Evolutionary conservation across 345 rosid genomes (phyloP).

Genomic region (Turritis glabra): DNA sequence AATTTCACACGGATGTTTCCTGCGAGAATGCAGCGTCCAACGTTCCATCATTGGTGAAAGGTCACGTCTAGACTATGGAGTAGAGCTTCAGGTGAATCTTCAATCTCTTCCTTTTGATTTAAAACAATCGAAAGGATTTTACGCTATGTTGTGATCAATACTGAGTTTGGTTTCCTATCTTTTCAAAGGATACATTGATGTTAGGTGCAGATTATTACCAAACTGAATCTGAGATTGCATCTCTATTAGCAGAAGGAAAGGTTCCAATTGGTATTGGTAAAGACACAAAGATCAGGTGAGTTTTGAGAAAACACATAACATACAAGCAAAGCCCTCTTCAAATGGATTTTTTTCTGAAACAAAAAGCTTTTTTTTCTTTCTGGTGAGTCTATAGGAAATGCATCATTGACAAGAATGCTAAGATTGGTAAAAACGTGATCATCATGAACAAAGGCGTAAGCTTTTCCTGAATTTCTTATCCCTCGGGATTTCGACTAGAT

Average conservation of each 20-base stretch:
- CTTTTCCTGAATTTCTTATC: slow-evolving; percentile 7
- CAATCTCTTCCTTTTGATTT: neutral
- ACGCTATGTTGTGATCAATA: neutral
- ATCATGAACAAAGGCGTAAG: slow-evolving; percentile 81
- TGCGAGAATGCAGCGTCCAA: slow-evolving; percentile 73
- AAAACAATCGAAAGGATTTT: neutral
- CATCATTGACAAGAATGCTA: slow-evolving; percentile 82
- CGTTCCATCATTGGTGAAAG: slow-evolving; percentile 77
- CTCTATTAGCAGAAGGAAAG: slow-evolving; percentile 56
- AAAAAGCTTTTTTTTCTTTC: neutral
- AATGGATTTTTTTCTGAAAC: neutral
- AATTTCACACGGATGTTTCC: slow-evolving; percentile 82
- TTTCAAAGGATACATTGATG: slow-evolving; percentile 73
- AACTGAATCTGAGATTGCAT: slow-evolving; percentile 69
- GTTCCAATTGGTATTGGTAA: slow-evolving; percentile 77
- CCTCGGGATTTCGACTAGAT: neutral
- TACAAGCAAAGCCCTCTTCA: neutral
- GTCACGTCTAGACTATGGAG: slow-evolving; percentile 80
- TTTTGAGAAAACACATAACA: neutral
- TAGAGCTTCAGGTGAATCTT: slow-evolving; percentile 61
- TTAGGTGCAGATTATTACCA: slow-evolving; percentile 86
- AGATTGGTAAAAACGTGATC: slow-evolving; percentile 69
- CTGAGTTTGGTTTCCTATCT: neutral
- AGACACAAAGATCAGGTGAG: slow-evolving; percentile 65
- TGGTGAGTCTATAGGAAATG: slow-evolving; percentile 56